These are phyloP conservation scores for Leucosporidium yakuticum DNA, from an alignment of 768 basidiomycete genomes.

Conservation along the genomic window DNA sequence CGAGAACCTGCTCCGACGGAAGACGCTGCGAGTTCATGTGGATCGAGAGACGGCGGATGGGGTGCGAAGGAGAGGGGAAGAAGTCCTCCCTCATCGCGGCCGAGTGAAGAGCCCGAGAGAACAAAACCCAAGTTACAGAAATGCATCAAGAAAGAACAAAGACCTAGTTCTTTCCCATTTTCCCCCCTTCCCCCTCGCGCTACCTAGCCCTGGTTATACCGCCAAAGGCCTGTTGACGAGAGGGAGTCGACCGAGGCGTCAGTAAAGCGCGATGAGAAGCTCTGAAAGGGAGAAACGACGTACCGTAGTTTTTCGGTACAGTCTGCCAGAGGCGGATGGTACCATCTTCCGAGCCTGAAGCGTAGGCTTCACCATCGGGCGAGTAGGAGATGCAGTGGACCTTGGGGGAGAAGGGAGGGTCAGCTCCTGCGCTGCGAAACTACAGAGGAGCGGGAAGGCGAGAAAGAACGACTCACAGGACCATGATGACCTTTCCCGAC, in stretches of 20 bases:
- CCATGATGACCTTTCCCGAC: constrained; percentile 95
- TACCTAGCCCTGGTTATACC: background rate
- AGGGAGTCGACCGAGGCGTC: too few relatives aligned
- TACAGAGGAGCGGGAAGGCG: constrained; percentile 7
- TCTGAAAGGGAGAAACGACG: constrained; percentile 49
- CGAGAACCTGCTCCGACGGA: constrained; percentile 58
- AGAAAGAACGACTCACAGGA: constrained; percentile 79
- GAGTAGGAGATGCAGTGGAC: constrained; percentile 81
- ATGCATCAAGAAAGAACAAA: background rate
- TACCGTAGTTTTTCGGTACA: constrained; percentile 71
- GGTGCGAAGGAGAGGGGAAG: constrained; percentile 59
- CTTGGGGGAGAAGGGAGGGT: constrained; percentile 59
- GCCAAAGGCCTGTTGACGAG: background rate
- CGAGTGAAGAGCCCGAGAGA: too few relatives aligned
- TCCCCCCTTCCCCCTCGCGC: background rate
- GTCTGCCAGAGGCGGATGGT: constrained; percentile 97
- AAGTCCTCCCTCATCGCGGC: too few relatives aligned
- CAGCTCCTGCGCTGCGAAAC: background rate
- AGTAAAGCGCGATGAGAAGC: background rate
- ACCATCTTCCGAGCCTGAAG: constrained; percentile 80
- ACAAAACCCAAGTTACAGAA: background rate
- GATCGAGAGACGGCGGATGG: constrained; percentile 75
- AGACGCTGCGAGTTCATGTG: constrained; percentile 54
- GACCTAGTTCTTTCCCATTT: background rate
- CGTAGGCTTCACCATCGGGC: constrained; percentile 96